These are phyloP conservation scores for Dimocarpus longan DNA, from an alignment of 345 rosid species.

Conservation along the genomic window DNA sequence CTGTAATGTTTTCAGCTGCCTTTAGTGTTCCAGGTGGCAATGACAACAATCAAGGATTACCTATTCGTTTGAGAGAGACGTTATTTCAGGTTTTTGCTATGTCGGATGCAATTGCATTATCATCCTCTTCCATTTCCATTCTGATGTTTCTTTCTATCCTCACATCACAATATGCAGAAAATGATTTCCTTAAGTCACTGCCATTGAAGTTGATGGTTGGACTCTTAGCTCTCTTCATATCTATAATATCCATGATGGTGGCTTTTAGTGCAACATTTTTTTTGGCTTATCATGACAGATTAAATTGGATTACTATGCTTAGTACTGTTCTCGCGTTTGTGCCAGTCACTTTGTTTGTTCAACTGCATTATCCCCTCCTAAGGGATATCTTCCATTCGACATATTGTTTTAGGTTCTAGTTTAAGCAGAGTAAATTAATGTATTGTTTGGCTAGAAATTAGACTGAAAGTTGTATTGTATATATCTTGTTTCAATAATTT, in stretches of 20 bases:
- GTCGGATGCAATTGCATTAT: not conserved
- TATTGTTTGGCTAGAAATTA: not conserved
- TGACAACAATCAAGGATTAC: not conserved
- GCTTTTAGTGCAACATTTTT: not conserved
- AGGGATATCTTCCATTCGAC: not conserved
- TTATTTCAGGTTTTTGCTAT: not conserved
- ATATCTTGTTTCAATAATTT: no score
- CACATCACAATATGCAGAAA: not conserved
- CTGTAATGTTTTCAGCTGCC: no score
- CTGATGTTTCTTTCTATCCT: not conserved
- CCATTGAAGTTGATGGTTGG: not conserved
- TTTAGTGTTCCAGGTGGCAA: no score
- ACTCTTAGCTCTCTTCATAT: not conserved
- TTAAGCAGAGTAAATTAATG: not conserved
- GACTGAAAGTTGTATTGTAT: no score
- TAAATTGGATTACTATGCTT: not conserved
- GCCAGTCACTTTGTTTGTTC: not conserved
- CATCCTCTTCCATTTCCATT: not conserved
- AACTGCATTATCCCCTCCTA: not conserved
- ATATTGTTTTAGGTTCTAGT: not conserved
- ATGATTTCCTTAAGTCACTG: not conserved
- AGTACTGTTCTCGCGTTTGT: not conserved
- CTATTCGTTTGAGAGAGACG: not conserved
- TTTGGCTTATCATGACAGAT: not conserved
- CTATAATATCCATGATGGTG: conserved; percentile 1